These are phyloP conservation scores for Filobasidium uniguttulatum DNA, from an alignment of 1,284 basidiomycete species.

Conservation along the genomic window DNA sequence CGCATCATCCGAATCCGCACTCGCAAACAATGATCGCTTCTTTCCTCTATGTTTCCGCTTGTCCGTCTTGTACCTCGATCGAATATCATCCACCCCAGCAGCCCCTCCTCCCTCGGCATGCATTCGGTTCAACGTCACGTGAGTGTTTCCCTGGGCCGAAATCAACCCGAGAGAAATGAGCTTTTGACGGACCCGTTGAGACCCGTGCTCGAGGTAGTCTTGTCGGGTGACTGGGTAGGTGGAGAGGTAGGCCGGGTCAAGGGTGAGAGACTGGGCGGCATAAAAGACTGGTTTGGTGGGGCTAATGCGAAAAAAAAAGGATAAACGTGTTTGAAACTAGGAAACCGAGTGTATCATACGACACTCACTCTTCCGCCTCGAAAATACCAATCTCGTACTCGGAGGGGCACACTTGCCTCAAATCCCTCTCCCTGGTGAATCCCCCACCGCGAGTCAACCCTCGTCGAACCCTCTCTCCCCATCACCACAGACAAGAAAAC, in stretches of 20 bases:
- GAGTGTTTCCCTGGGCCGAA: not conserved
- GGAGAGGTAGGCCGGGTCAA: slow-evolving; percentile 42
- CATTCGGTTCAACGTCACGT: not conserved
- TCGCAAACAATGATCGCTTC: not conserved
- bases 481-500: slow-evolving; percentile 16
- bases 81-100: no score
- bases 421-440: slow-evolving; percentile 42
- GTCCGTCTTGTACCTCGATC: not conserved
- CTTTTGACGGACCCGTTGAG: slow-evolving; percentile 47
- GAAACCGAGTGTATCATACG: not conserved
- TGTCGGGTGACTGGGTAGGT: slow-evolving; percentile 51
- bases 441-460: slow-evolving; percentile 32
- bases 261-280: slow-evolving; percentile 50
- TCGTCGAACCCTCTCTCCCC: not conserved
- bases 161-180: slow-evolving; percentile 14
- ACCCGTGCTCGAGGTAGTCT: slow-evolving; percentile 71
- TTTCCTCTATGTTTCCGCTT: slow-evolving; percentile 1
- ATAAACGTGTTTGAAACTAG: slow-evolving; percentile 1
- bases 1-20: slow-evolving; percentile 4
- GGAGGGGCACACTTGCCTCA: slow-evolving; percentile 62
- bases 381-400: slow-evolving; percentile 60
- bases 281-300: slow-evolving; percentile 60
- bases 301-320: slow-evolving; percentile 36
- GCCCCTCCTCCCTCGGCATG: not conserved
- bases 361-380: slow-evolving; percentile 55